Conservation (phyloP, 352 stramenopile genomes). For the Phytophthora constricta region DNA sequence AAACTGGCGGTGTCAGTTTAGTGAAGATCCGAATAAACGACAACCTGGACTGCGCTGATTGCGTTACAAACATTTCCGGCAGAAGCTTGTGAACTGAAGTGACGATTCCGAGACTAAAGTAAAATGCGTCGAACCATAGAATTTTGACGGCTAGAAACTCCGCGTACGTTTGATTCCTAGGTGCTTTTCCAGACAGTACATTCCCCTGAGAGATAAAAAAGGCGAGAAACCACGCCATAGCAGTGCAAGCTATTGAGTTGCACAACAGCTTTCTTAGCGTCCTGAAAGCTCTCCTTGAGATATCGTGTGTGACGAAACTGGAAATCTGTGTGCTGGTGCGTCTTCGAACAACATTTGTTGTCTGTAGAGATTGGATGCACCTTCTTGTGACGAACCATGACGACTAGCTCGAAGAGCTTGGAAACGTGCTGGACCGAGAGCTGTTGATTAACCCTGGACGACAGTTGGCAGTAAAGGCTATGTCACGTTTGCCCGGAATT, state of each 20-base stretch:
- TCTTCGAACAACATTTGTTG: background rate
- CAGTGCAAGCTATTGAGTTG: slow-evolving; percentile 14
- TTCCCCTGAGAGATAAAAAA: slow-evolving; percentile 15
- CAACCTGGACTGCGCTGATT: background rate
- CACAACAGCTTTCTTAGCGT: slow-evolving; percentile 17
- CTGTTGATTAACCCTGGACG: too few species aligned
- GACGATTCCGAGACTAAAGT: slow-evolving; percentile 7
- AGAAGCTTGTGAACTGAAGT: slow-evolving; percentile 16
- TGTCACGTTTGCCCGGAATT: too few species aligned
- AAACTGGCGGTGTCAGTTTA: slow-evolving; percentile 3
- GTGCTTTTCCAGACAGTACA: slow-evolving; percentile 3
- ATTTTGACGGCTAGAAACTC: slow-evolving; percentile 21
- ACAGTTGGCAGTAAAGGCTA: too few species aligned
- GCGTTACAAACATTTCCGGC: slow-evolving; percentile 9
- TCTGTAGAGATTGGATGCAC: background rate
- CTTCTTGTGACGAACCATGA: too few species aligned
- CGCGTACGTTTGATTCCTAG: slow-evolving; percentile 12
- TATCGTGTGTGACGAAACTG: background rate
- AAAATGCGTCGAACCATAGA: slow-evolving; percentile 20
- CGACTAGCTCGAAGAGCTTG: too few species aligned
- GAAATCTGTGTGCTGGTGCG: background rate
- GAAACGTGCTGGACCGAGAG: too few species aligned
- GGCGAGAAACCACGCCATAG: slow-evolving; percentile 7
- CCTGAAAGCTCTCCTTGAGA: background rate
- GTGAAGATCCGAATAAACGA: slow-evolving; percentile 5